phyloP scores from a whole-genome alignment of 345 rosid species.

The Salix koriyanagi region DNA sequence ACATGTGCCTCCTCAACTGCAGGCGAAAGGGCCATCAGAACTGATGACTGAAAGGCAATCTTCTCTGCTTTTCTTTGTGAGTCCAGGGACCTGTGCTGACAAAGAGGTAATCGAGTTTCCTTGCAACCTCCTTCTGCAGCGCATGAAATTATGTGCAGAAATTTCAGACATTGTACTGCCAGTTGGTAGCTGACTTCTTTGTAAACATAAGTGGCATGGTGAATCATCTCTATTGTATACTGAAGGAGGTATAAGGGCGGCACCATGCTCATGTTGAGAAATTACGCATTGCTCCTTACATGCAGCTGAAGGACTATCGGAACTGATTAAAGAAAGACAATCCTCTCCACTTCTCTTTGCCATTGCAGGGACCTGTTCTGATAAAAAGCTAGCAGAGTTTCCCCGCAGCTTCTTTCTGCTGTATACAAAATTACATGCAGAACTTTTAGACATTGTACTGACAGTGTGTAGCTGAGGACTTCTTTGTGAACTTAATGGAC shows the following conservation, averaged over 20 bases:
- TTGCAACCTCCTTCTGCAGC: slow-evolving; percentile 40
- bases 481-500: too few species aligned
- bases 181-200: slow-evolving; percentile 36
- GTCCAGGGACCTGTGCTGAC: slow-evolving; percentile 26
- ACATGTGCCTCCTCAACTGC: slow-evolving; percentile 25
- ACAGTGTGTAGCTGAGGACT: background rate
- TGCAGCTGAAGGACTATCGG: background rate
- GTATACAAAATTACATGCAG: background rate
- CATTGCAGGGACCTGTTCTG: background rate
- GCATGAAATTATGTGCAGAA: slow-evolving; percentile 39
- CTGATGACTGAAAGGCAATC: slow-evolving; percentile 44
- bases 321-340: background rate
- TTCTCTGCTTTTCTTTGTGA: slow-evolving; percentile 33
- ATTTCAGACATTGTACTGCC: slow-evolving; percentile 38
- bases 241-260: background rate
- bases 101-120: slow-evolving; percentile 22
- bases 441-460: background rate
- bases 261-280: background rate
- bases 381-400: background rate
- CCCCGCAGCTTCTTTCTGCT: background rate
- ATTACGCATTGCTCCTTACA: background rate
- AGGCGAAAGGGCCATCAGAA: slow-evolving; percentile 37
- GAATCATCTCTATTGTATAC: background rate
- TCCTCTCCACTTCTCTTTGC: background rate
- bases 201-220: slow-evolving; percentile 28